A percentile compares a stretch with the other conserved stretches of the same genome.
Evolutionary conservation across 371 early-diverging fungal species (phyloP).

Genomic region (Lichtheimia corymbifera): DNA sequence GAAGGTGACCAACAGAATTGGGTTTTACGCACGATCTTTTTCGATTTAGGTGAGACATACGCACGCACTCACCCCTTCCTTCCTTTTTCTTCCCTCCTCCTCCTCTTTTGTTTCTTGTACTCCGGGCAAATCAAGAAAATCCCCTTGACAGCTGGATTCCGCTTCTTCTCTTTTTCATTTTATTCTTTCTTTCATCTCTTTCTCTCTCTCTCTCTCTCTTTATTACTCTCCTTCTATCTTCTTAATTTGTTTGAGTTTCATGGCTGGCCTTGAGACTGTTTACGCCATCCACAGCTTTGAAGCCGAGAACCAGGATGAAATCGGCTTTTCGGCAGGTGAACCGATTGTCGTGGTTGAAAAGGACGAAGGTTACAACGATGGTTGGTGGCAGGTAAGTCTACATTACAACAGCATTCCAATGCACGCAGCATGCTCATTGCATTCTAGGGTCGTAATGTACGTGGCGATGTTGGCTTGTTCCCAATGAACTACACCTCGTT

Average conservation of each 20-base stretch:
- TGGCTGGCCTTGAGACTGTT: conserved; percentile 52
- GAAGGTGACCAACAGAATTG: too few species aligned
- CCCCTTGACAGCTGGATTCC: neutral
- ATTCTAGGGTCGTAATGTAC: conserved; percentile 39
- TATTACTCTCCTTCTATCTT: neutral
- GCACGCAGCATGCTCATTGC: neutral
- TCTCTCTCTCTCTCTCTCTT: neutral
- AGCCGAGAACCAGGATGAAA: conserved; percentile 79
- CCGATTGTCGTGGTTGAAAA: conserved; percentile 73
- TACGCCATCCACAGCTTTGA: conserved; percentile 67
- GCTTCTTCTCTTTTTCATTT: neutral
- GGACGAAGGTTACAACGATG: conserved; percentile 80
- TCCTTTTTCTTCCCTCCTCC: too few species aligned
- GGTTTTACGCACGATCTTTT: too few species aligned
- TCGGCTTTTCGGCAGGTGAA: conserved; percentile 72
- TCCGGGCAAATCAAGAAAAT: neutral
- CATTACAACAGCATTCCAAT: neutral
- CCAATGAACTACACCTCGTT: conserved; percentile 59
- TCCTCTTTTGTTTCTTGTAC: too few species aligned
- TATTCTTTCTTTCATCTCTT: neutral
- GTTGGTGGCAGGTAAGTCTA: conserved; percentile 80
- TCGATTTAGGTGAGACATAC: too few species aligned
- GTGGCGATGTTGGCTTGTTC: conserved; percentile 66
- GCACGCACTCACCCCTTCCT: too few species aligned
- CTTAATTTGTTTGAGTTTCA: conserved; percentile 8